Evolutionary conservation across 2,329 filamentous ascomycete species (phyloP).

Genomic region (Blumeria hordei): DNA sequence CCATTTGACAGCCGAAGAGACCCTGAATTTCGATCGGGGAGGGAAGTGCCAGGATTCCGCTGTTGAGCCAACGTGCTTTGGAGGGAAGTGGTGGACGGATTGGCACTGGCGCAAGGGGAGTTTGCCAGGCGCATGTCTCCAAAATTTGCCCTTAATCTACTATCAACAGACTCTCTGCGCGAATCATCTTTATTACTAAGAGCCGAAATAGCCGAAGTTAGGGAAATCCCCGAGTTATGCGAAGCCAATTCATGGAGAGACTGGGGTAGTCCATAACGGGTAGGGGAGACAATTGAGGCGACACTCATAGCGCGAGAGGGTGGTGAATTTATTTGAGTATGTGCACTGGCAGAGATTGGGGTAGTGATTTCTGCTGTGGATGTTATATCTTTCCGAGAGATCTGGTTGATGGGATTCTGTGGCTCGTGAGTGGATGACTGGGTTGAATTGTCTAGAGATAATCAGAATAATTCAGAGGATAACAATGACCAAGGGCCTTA

Average conservation of each 20-base stretch:
- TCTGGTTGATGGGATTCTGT: not conserved
- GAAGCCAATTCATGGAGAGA: slow-evolving; percentile 8
- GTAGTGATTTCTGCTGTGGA: slow-evolving; percentile 32
- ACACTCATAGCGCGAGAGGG: slow-evolving; percentile 37
- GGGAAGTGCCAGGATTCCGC: slow-evolving; percentile 26
- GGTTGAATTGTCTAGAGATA: slow-evolving; percentile 8
- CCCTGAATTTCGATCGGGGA: slow-evolving; percentile 22
- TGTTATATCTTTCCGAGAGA: slow-evolving; percentile 20
- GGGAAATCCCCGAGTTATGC: slow-evolving; percentile 7
- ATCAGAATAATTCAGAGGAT: slow-evolving; percentile 4
- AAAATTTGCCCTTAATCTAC: slow-evolving; percentile 49
- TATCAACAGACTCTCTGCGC: slow-evolving; percentile 57
- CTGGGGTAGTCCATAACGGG: slow-evolving; percentile 16
- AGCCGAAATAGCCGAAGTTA: not conserved
- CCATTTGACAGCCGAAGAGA: slow-evolving; percentile 38
- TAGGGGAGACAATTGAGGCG: slow-evolving; percentile 39
- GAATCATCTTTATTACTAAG: slow-evolving; percentile 19
- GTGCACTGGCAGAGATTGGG: slow-evolving; percentile 23
- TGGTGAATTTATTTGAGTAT: slow-evolving; percentile 27
- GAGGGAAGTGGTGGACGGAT: slow-evolving; percentile 52
- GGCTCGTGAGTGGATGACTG: slow-evolving; percentile 3
- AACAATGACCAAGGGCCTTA: slow-evolving; percentile 13
- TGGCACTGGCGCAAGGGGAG: slow-evolving; percentile 53
- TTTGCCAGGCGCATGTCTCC: slow-evolving; percentile 42
- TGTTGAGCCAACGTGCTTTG: slow-evolving; percentile 47